A percentile compares a stretch with the other conserved stretches of the same genome.
Evolutionary conservation across 208 protist genomes (phyloP).

Genomic region (Wallacemonas sp.): DNA sequence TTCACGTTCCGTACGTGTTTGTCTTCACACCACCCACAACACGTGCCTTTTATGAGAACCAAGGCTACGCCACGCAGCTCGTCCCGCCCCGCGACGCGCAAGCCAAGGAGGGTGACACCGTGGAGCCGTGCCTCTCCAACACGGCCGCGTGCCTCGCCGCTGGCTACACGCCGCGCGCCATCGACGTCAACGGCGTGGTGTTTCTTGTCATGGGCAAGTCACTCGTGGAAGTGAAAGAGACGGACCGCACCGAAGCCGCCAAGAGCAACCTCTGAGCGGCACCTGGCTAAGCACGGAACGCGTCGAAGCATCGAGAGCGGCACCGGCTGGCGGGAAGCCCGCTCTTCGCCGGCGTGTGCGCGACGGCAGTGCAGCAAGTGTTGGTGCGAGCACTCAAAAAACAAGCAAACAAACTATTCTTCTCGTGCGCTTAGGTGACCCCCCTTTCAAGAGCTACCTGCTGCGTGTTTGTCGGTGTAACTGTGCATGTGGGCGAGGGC

Average conservation of each 20-base stretch:
- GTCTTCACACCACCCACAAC: constrained; percentile 24
- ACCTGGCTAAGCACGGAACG: too few relatives aligned
- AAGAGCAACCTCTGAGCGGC: not conserved
- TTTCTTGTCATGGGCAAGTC: constrained; percentile 28
- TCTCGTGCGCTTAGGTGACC: too few relatives aligned
- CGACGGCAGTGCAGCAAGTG: too few relatives aligned
- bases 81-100: constrained; percentile 5
- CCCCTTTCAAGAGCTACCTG: too few relatives aligned
- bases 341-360: too few relatives aligned
- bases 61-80: constrained; percentile 27
- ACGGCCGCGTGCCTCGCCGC: not conserved
- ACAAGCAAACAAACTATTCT: not conserved
- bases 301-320: too few relatives aligned
- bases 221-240: constrained; percentile 1
- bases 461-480: too few relatives aligned
- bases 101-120: constrained; percentile 4
- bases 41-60: constrained; percentile 31
- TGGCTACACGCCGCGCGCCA: not conserved
- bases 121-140: not conserved
- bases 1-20: constrained; percentile 31
- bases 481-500: too few relatives aligned
- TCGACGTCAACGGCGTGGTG: not conserved
- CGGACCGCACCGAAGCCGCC: not conserved
- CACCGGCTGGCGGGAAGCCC: too few relatives aligned
- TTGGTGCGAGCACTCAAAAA: too few relatives aligned